Evolutionary conservation across 306 rosid genomes (phyloP).

Genomic region (Elaeagnus macrophylla): DNA sequence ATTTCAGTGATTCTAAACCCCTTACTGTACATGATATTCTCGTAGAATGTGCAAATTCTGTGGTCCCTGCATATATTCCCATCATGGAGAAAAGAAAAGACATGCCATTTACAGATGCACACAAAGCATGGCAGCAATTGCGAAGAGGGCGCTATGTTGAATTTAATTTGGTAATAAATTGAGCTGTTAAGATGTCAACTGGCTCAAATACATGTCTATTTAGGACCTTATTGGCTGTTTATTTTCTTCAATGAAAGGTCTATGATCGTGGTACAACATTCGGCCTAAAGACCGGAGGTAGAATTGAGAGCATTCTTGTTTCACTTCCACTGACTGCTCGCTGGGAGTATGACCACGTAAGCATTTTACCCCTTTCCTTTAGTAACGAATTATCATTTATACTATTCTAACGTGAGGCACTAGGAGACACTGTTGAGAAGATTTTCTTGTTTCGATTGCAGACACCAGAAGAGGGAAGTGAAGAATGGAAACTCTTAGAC

Average conservation of each 20-base stretch:
- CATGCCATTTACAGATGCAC: conserved; percentile 57
- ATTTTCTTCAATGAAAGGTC: conserved; percentile 38
- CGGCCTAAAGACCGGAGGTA: conserved; percentile 93
- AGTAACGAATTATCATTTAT: conserved; percentile 3
- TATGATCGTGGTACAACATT: conserved; percentile 96
- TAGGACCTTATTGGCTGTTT: conserved; percentile 5
- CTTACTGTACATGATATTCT: conserved; percentile 15
- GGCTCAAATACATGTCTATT: background rate
- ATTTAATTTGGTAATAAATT: conserved; percentile 71
- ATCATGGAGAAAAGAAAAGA: conserved; percentile 89
- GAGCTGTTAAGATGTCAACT: background rate
- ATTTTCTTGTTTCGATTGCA: conserved; percentile 27
- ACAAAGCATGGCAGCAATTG: conserved; percentile 93
- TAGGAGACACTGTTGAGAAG: conserved; percentile 10
- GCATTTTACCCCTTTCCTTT: conserved; percentile 16
- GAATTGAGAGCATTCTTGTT: conserved; percentile 97
- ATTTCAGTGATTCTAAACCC: background rate
- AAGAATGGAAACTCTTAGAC: conserved; percentile 87
- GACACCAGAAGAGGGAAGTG: conserved; percentile 98
- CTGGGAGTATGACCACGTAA: conserved; percentile 95
- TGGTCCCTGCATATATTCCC: conserved; percentile 82
- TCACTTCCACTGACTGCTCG: conserved; percentile 94
- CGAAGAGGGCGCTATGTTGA: conserved; percentile 93
- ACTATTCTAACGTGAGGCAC: background rate
- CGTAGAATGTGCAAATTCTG: conserved; percentile 94